phyloP scores from a whole-genome alignment of 2,329 filamentous ascomycete genomes.

The Chrysosporium keratinophilum region DNA sequence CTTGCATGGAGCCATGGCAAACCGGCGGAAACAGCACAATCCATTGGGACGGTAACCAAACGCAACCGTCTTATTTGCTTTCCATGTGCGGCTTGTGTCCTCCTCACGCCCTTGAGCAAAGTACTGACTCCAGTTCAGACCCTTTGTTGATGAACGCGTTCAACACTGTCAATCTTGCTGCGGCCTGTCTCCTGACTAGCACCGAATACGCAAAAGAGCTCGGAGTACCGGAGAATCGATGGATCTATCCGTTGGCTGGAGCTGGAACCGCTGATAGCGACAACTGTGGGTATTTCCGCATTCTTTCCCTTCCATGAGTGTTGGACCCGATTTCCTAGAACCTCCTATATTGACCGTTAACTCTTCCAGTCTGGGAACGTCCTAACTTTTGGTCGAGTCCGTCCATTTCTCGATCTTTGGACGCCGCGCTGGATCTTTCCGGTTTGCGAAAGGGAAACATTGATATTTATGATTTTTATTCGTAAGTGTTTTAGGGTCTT shows the following conservation, averaged over 20 bases:
- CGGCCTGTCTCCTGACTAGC: constrained; percentile 51
- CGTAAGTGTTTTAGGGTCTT: constrained; percentile 27
- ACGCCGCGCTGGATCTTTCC: constrained; percentile 43
- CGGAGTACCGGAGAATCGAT: constrained; percentile 45
- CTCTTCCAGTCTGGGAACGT: constrained; percentile 49
- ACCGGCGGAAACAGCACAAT: constrained; percentile 36
- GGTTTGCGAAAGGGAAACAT: constrained; percentile 43
- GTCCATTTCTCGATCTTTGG: constrained; percentile 48
- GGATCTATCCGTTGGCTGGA: constrained; percentile 55
- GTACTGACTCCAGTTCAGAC: constrained; percentile 39
- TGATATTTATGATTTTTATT: constrained; percentile 55
- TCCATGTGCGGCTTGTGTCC: constrained; percentile 44
- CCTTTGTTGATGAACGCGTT: constrained; percentile 62
- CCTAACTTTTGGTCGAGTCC: constrained; percentile 49
- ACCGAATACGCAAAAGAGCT: constrained; percentile 45
- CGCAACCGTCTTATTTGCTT: constrained; percentile 59
- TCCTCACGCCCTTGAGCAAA: not conserved
- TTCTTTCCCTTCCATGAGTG: not conserved
- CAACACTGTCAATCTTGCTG: constrained; percentile 56
- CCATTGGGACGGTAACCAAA: constrained; percentile 45
- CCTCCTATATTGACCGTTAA: not conserved
- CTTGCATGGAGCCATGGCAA: constrained; percentile 50
- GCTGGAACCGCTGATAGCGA: constrained; percentile 51
- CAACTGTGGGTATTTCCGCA: constrained; percentile 37
- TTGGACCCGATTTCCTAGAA: not conserved